Evolutionary conservation across 441 rosid species (phyloP).

Genomic region (Gossypium trilobum): DNA sequence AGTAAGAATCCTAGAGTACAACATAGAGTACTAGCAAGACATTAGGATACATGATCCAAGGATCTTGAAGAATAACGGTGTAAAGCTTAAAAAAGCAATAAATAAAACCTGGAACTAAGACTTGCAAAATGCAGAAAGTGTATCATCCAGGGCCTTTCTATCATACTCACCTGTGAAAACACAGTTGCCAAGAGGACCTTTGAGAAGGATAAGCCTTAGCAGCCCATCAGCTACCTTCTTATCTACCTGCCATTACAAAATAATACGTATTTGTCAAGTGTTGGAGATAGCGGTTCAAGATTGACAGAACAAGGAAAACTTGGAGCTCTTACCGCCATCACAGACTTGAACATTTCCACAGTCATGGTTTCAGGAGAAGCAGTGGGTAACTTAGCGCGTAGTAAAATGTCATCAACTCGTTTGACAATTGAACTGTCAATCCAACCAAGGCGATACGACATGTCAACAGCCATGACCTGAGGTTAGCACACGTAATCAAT

Average conservation of each 20-base stretch:
- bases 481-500: background rate
- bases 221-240: constrained; percentile 97
- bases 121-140: constrained; percentile 68
- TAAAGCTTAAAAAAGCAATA: background rate
- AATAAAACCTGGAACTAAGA: constrained; percentile 27
- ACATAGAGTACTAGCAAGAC: background rate
- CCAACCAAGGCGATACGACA: constrained; percentile 98
- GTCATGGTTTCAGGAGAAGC: constrained; percentile 77
- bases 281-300: background rate
- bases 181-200: constrained; percentile 84
- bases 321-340: constrained; percentile 70
- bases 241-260: constrained; percentile 53
- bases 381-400: constrained; percentile 63
- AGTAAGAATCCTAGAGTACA: background rate
- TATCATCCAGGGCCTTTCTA: constrained; percentile 66
- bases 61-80: background rate
- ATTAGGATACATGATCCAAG: background rate
- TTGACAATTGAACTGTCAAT: constrained; percentile 72
- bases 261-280: background rate
- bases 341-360: constrained; percentile 81
- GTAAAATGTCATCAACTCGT: constrained; percentile 50
- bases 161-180: constrained; percentile 89
- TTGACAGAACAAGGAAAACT: background rate
- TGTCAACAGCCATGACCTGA: constrained; percentile 90
- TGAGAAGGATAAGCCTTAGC: constrained; percentile 79